Conservation (phyloP, 768 basidiomycete genomes). For the Pholiota conissans region DNA sequence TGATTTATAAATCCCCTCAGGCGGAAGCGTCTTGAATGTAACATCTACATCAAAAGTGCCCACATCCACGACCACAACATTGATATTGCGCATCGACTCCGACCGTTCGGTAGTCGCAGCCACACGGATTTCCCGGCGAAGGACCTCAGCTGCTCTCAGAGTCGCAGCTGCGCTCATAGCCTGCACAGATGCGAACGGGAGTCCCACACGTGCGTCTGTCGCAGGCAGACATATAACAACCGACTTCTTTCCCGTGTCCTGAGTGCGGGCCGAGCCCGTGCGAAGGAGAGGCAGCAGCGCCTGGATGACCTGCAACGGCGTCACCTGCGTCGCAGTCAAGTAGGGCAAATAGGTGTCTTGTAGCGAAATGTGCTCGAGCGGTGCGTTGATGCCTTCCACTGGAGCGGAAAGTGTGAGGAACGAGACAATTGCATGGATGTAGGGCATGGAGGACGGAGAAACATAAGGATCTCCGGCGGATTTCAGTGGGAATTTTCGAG, state of each 20-base stretch:
- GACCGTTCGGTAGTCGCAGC: constrained; percentile 54
- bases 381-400: constrained; percentile 46
- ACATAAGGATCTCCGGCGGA: constrained; percentile 80
- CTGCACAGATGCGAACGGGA: constrained; percentile 67
- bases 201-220: constrained; percentile 67
- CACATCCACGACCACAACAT: constrained; percentile 73
- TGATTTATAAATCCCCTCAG: constrained; percentile 42
- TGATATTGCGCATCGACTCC: constrained; percentile 64
- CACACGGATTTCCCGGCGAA: constrained; percentile 69
- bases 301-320: constrained; percentile 76
- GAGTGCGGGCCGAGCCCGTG: constrained; percentile 54
- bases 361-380: constrained; percentile 71
- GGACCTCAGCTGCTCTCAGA: constrained; percentile 67
- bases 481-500: constrained; percentile 79
- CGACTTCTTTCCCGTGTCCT: constrained; percentile 53
- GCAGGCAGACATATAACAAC: constrained; percentile 79
- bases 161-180: constrained; percentile 80
- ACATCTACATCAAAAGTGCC: constrained; percentile 50
- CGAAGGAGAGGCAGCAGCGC: constrained; percentile 76
- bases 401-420: constrained; percentile 58
- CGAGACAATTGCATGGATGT: constrained; percentile 79
- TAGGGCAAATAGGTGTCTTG: constrained; percentile 66
- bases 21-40: constrained; percentile 20
- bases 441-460: constrained; percentile 61
- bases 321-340: constrained; percentile 72